Conservation (phyloP, 495 filamentous ascomycete species). For the Letharia lupina region DNA sequence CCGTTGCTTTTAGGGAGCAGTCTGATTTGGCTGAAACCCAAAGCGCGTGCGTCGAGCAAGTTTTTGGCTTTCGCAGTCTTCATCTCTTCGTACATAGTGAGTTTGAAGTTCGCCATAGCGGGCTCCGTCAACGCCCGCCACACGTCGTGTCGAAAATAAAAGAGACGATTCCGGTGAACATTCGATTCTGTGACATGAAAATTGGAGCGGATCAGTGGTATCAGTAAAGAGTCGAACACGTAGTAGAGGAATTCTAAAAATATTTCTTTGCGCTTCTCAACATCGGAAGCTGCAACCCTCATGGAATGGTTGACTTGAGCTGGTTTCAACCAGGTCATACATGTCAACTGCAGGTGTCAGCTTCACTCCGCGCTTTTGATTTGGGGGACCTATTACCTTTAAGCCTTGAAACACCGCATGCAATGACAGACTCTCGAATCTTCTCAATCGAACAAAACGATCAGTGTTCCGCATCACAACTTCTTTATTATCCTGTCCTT, state of each 20-base stretch:
- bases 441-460: conserved; percentile 64
- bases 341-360: conserved; percentile 42
- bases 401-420: conserved; percentile 69
- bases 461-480: conserved; percentile 60
- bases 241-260: conserved; percentile 85
- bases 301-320: conserved; percentile 27
- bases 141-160: conserved; percentile 91
- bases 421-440: conserved; percentile 72
- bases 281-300: conserved; percentile 63
- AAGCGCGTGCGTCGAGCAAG: conserved; percentile 49
- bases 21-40: conserved; percentile 74
- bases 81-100: conserved; percentile 74
- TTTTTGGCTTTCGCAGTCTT: conserved; percentile 45
- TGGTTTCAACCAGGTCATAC: conserved; percentile 65
- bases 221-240: conserved; percentile 80
- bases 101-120: conserved; percentile 58
- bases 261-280: conserved; percentile 67
- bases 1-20: conserved; percentile 66
- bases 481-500: conserved; percentile 48
- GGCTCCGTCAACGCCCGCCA: conserved; percentile 74
- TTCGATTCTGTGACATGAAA: conserved; percentile 95
- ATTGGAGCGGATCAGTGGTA: conserved; percentile 76
- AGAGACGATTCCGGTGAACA: conserved; percentile 67
- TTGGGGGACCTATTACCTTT: conserved; percentile 47
- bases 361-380: background rate